Conservation (phyloP, 129 eudicot species). For the Cynara cardunculus region DNA sequence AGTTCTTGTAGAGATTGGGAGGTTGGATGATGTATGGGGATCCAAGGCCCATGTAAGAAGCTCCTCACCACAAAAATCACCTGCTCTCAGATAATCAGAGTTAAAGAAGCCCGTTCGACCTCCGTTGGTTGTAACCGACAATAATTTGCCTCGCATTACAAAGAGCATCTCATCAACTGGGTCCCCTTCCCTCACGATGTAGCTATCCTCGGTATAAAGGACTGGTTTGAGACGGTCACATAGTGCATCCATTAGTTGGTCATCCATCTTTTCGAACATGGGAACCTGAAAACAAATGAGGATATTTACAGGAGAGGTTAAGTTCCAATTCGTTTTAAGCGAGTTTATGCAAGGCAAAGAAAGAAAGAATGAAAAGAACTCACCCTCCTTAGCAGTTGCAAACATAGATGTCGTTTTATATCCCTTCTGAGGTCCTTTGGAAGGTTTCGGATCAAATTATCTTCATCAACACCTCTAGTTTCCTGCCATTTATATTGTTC, state of each 20-base stretch:
- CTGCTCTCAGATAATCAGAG: conserved; percentile 62
- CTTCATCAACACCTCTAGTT: conserved; percentile 98
- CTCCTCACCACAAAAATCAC: conserved; percentile 99
- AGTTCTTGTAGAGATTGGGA: conserved; percentile 87
- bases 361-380: conserved; percentile 22
- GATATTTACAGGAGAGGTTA: not conserved
- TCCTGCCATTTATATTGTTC: conserved; percentile 99
- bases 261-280: conserved; percentile 96
- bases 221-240: conserved; percentile 89
- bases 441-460: conserved; percentile 69
- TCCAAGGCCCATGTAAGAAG: conserved; percentile 97
- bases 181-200: conserved; percentile 89
- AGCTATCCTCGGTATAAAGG: conserved; percentile 77
- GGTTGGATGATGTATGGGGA: conserved; percentile 80
- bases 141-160: conserved; percentile 80
- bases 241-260: conserved; percentile 86
- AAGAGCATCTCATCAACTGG: conserved; percentile 95
- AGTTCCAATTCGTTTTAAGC: not conserved
- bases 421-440: conserved; percentile 98
- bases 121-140: conserved; percentile 81
- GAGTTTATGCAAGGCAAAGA: not conserved
- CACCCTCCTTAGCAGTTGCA: conserved; percentile 80
- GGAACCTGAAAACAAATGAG: conserved; percentile 60
- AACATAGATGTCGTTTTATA: conserved; percentile 93
- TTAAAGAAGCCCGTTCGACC: conserved; percentile 93